Conservation (phyloP, 1,284 basidiomycete genomes). For the Salmacisia buchloeana region DNA sequence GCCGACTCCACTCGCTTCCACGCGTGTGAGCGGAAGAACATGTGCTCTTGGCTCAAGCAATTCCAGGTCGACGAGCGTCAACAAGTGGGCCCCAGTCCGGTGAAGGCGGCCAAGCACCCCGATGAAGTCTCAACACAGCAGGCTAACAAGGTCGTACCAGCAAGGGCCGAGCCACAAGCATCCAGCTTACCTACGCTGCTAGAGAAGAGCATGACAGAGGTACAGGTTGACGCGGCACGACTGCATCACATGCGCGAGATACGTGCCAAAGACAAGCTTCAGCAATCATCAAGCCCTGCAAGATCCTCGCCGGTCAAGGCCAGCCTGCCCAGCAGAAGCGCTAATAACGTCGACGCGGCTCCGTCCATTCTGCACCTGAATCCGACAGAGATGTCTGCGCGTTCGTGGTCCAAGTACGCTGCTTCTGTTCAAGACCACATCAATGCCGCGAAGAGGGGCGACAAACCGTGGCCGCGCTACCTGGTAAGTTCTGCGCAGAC, state of each 20-base stretch:
- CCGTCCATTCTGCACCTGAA: slow-evolving; percentile 27
- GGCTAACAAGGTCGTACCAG: neutral
- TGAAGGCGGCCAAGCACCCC: neutral
- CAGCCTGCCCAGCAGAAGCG: neutral
- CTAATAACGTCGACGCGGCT: too few species aligned
- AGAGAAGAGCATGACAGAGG: slow-evolving; percentile 7
- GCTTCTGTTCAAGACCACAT: slow-evolving; percentile 55
- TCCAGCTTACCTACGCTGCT: slow-evolving; percentile 12
- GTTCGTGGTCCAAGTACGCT: slow-evolving; percentile 62
- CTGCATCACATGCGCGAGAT: neutral
- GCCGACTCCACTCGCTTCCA: slow-evolving; percentile 69
- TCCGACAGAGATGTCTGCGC: slow-evolving; percentile 48
- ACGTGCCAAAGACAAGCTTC: neutral
- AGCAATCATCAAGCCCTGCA: neutral
- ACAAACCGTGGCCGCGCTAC: slow-evolving; percentile 22
- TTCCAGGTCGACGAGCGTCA: neutral
- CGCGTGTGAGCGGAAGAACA: slow-evolving; percentile 76
- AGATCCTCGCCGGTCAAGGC: too few species aligned
- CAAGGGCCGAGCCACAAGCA: slow-evolving; percentile 19
- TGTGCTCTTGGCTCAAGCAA: slow-evolving; percentile 55
- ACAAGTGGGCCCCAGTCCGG: too few species aligned
- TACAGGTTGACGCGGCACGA: slow-evolving; percentile 7
- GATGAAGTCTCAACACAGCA: neutral
- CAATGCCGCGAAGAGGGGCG: slow-evolving; percentile 18
- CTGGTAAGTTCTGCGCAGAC: neutral